phyloP scores from a whole-genome alignment of 805 yeast species.

The Candida chauliodis region DNA sequence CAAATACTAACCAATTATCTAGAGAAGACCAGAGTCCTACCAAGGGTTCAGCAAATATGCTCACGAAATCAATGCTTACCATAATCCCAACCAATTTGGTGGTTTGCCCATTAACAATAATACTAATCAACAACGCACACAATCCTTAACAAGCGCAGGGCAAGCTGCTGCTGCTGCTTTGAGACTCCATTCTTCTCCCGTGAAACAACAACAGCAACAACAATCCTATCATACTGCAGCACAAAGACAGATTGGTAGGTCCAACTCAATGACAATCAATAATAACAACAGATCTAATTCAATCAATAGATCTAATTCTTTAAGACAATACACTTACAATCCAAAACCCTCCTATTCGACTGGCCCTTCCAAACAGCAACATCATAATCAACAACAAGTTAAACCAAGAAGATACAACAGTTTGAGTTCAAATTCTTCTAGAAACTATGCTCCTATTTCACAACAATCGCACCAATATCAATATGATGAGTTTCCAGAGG shows the following conservation, averaged over 20 bases:
- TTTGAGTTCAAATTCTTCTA: slow-evolving; percentile 11
- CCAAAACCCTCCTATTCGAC: slow-evolving; percentile 38
- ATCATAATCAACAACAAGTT: slow-evolving; percentile 13
- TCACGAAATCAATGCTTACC: slow-evolving; percentile 7
- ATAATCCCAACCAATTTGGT: slow-evolving; percentile 4
- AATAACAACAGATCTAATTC: slow-evolving; percentile 23
- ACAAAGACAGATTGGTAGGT: slow-evolving; percentile 7
- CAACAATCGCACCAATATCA: background rate
- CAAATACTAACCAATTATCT: slow-evolving; percentile 1
- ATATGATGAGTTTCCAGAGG: slow-evolving; percentile 2
- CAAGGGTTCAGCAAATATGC: slow-evolving; percentile 9
- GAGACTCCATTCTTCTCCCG: slow-evolving; percentile 22
- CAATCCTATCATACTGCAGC: slow-evolving; percentile 3
- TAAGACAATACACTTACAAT: slow-evolving; percentile 33
- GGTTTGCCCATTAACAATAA: slow-evolving; percentile 4
- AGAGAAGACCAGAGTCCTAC: slow-evolving; percentile 7
- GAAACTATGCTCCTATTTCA: background rate
- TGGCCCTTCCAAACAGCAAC: slow-evolving; percentile 15
- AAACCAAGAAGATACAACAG: slow-evolving; percentile 19
- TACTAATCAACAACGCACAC: slow-evolving; percentile 3
- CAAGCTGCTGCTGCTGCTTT: slow-evolving; percentile 41
- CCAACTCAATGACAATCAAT: slow-evolving; percentile 14
- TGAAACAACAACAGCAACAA: slow-evolving; percentile 14
- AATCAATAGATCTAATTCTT: slow-evolving; percentile 28
- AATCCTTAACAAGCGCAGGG: slow-evolving; percentile 24